phyloP scores from a whole-genome alignment of 2,329 filamentous ascomycete species.

The Talaromyces funiculosus region DNA sequence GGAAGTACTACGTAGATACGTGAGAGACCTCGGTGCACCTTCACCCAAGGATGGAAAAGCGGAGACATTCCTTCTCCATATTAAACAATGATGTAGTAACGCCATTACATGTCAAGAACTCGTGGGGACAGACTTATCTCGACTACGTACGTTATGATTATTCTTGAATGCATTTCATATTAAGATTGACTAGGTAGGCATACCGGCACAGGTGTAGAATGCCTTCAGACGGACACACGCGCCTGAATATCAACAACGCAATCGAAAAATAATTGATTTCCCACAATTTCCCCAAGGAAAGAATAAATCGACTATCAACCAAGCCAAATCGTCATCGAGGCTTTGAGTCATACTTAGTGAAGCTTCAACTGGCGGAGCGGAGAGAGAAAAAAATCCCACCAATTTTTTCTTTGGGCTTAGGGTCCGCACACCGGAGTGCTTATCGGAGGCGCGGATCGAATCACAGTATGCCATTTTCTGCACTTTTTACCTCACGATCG shows the following conservation, averaged over 20 bases:
- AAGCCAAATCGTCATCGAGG: constrained; percentile 3
- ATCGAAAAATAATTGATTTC: neutral
- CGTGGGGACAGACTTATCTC: neutral
- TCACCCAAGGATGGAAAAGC: constrained; percentile 4
- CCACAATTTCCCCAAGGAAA: neutral
- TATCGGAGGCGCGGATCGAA: constrained; percentile 19
- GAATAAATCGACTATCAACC: neutral
- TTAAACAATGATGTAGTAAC: neutral
- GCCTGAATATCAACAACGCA: too few species aligned
- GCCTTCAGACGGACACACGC: too few species aligned
- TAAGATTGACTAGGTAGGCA: neutral
- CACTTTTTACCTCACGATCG: neutral
- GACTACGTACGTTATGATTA: too few species aligned
- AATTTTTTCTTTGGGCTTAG: constrained; percentile 6
- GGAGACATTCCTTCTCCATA: constrained; percentile 3
- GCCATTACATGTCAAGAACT: neutral
- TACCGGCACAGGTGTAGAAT: neutral
- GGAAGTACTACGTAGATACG: too few species aligned
- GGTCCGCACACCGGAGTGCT: constrained; percentile 28
- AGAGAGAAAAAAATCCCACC: constrained; percentile 8
- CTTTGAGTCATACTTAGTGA: neutral
- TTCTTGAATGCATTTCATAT: too few species aligned
- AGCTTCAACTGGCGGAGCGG: neutral
- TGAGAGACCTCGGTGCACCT: neutral
- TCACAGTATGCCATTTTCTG: constrained; percentile 13